Percentiles rank a stretch among this genome's conserved stretches.
Conservation (phyloP, 2,329 filamentous ascomycete genomes). For the Geosmithia morbida region DNA sequence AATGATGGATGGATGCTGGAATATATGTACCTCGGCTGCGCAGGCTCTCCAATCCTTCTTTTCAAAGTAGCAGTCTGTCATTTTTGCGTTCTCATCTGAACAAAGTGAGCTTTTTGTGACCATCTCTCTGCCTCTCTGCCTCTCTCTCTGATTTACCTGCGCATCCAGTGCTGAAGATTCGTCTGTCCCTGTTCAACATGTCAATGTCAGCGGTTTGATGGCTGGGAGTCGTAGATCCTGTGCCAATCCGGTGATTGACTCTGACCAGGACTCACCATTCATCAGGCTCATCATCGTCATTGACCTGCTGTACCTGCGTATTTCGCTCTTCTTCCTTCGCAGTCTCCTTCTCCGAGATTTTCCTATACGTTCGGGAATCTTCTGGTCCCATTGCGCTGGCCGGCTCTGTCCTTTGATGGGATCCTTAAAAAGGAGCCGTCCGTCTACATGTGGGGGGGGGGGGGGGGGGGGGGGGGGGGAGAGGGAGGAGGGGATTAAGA, state of each 20-base stretch:
- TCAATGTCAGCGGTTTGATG: conserved; percentile 1
- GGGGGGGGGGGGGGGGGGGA: no score
- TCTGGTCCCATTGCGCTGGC: conserved; percentile 4
- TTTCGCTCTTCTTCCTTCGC: not conserved
- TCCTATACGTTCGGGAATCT: conserved; percentile 1
- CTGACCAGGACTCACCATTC: conserved; percentile 56
- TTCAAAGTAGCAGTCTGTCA: conserved; percentile 93
- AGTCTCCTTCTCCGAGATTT: not conserved
- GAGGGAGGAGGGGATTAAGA: no score
- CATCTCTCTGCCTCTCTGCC: not conserved
- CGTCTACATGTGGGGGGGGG: no score
- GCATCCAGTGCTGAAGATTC: conserved; percentile 94
- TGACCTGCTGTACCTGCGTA: conserved; percentile 11
- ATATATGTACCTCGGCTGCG: conserved; percentile 55
- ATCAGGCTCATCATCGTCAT: conserved; percentile 78
- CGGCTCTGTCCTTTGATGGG: not conserved
- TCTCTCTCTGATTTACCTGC: conserved; percentile 54
- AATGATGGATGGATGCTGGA: not conserved
- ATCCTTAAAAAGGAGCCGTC: no score
- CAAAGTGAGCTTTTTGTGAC: not conserved
- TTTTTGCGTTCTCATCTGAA: conserved; percentile 75
- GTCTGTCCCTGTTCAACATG: conserved; percentile 61
- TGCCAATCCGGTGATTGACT: no score
- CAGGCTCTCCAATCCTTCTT: conserved; percentile 94
- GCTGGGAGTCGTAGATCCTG: no score